A percentile compares a stretch with the other conserved stretches of the same genome.
Conservation (phyloP, 495 filamentous ascomycete species). For the Neurospora terricola region DNA sequence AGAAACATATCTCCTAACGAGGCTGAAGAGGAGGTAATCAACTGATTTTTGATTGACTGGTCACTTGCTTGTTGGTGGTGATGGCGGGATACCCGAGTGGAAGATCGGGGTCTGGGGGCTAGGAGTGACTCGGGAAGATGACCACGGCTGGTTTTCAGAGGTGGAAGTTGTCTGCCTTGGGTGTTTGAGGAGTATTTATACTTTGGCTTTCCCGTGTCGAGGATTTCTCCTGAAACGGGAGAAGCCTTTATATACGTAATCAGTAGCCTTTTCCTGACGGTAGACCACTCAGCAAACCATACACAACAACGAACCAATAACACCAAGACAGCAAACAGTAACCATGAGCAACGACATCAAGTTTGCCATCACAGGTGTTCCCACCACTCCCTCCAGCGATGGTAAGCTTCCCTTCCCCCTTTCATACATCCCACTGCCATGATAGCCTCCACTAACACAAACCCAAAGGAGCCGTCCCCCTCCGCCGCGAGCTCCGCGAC, state of each 20-base stretch:
- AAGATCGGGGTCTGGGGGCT: not conserved
- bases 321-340: not conserved
- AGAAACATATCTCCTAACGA: not conserved
- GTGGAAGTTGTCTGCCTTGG: not conserved
- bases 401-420: not conserved
- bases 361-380: conserved; percentile 16
- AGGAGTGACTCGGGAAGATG: not conserved
- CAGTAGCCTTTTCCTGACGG: not conserved
- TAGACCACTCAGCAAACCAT: not conserved
- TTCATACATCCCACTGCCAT: not conserved
- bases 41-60: not conserved
- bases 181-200: not conserved
- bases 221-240: not conserved
- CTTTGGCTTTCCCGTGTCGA: not conserved
- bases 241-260: not conserved
- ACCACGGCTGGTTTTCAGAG: not conserved
- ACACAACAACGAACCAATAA: not conserved
- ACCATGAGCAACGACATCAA: conserved; percentile 16
- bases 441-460: not conserved
- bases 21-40: not conserved
- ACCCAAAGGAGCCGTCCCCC: conserved; percentile 12
- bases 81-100: not conserved
- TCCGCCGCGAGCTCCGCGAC: conserved; percentile 22
- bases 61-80: not conserved
- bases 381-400: conserved; percentile 12